Conservation (phyloP, 1,139 yeast genomes). For the Candida freyschussii region DNA sequence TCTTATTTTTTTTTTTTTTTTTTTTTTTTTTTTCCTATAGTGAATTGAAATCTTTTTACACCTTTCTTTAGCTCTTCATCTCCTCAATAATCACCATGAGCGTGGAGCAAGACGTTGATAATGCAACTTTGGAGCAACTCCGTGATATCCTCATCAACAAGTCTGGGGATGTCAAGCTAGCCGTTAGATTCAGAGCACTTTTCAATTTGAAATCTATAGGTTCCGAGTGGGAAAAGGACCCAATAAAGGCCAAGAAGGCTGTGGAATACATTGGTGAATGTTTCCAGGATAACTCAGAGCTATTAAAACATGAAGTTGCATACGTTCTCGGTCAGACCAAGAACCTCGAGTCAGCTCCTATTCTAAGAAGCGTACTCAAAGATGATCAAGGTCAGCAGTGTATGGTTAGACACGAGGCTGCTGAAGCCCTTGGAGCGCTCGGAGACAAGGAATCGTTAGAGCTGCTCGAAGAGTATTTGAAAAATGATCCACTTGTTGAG, state of each 20-base stretch:
- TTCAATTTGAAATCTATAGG: conserved; percentile 88
- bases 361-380: conserved; percentile 65
- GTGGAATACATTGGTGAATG: conserved; percentile 79
- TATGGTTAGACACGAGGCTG: conserved; percentile 99
- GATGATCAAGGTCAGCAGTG: conserved; percentile 65
- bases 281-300: conserved; percentile 80
- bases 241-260: conserved; percentile 56
- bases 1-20: not conserved
- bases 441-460: conserved; percentile 77
- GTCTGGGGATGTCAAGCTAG: conserved; percentile 64
- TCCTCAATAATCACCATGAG: conserved; percentile 1
- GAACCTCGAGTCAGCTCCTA: conserved; percentile 71
- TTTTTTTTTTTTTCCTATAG: conserved; percentile 2
- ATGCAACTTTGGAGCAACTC: conserved; percentile 57
- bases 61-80: conserved; percentile 1
- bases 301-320: conserved; percentile 95
- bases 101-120: conserved; percentile 28
- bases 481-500: conserved; percentile 76
- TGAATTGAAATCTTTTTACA: not conserved
- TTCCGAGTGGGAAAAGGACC: conserved; percentile 45
- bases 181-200: conserved; percentile 87
- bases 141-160: conserved; percentile 65
- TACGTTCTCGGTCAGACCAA: conserved; percentile 97
- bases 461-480: conserved; percentile 56
- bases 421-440: conserved; percentile 96